phyloP scores from a whole-genome alignment of 1,284 basidiomycete genomes.

The Ganoderma sinense region DNA sequence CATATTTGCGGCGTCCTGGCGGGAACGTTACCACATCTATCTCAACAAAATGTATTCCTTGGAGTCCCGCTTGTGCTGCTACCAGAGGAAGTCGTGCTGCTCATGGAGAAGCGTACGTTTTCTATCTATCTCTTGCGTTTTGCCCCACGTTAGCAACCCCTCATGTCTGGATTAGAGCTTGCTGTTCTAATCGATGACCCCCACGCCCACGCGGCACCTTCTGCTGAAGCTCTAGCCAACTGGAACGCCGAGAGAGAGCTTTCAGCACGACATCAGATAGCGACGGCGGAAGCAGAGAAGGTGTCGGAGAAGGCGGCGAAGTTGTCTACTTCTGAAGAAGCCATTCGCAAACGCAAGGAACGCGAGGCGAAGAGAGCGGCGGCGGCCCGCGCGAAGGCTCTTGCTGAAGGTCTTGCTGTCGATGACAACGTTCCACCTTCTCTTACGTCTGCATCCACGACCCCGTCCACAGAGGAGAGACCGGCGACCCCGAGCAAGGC shows the following conservation, averaged over 20 bases:
- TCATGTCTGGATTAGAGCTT: slow-evolving; percentile 57
- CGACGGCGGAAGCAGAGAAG: slow-evolving; percentile 52
- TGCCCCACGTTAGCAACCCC: background rate
- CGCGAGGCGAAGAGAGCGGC: slow-evolving; percentile 64
- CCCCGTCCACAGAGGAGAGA: slow-evolving; percentile 27
- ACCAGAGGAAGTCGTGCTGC: slow-evolving; percentile 91
- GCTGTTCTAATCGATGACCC: slow-evolving; percentile 84
- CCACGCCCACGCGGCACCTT: slow-evolving; percentile 67
- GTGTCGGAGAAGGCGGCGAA: slow-evolving; percentile 53
- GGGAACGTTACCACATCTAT: slow-evolving; percentile 93
- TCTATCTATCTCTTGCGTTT: slow-evolving; percentile 8
- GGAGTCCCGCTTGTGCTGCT: slow-evolving; percentile 89
- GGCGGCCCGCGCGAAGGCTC: slow-evolving; percentile 46
- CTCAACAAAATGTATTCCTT: slow-evolving; percentile 97
- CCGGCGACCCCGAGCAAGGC: slow-evolving; percentile 32
- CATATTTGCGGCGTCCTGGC: slow-evolving; percentile 86
- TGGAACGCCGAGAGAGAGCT: slow-evolving; percentile 64
- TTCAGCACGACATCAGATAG: slow-evolving; percentile 54
- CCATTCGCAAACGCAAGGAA: slow-evolving; percentile 73
- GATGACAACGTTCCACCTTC: slow-evolving; percentile 6
- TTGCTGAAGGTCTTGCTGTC: slow-evolving; percentile 33
- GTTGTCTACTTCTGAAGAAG: slow-evolving; percentile 64
- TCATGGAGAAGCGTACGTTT: slow-evolving; percentile 79
- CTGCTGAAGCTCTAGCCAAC: slow-evolving; percentile 52
- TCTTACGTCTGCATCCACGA: slow-evolving; percentile 27